Conservation (phyloP, 495 filamentous ascomycete species). For the Aspergillus haitiensis region DNA sequence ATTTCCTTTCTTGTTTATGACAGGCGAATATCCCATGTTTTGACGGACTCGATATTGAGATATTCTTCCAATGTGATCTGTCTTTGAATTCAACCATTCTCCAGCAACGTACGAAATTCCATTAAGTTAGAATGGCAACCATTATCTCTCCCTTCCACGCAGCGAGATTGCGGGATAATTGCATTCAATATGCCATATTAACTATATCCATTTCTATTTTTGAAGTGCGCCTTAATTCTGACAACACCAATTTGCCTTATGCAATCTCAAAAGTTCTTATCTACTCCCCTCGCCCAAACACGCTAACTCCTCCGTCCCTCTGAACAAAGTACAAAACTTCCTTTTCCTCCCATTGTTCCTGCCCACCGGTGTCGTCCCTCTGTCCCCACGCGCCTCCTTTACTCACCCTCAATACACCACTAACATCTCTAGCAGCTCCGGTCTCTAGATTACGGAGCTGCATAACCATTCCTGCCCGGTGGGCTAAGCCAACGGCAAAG, state of each 20-base stretch:
- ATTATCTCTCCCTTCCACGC: not conserved
- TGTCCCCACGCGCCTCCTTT: constrained; percentile 51
- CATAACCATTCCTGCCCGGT: constrained; percentile 67
- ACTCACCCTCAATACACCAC: constrained; percentile 80
- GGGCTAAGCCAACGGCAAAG: constrained; percentile 68
- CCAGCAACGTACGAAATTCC: constrained; percentile 11
- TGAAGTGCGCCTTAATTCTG: no score
- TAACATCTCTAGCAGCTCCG: constrained; percentile 84
- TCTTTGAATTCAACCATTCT: constrained; percentile 26
- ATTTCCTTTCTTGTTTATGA: constrained; percentile 49
- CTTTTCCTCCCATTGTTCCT: constrained; percentile 51
- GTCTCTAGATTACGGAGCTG: constrained; percentile 76
- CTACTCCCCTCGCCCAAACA: constrained; percentile 73
- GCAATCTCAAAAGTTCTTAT: constrained; percentile 13
- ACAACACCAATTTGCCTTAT: not conserved
- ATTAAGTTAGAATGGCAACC: not conserved
- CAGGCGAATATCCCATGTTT: constrained; percentile 48
- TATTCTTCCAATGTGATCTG: constrained; percentile 39
- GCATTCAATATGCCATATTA: no score
- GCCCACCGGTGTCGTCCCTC: constrained; percentile 30
- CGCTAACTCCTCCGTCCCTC: constrained; percentile 72
- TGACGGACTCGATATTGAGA: constrained; percentile 47
- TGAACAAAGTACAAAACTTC: constrained; percentile 82
- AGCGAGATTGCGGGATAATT: not conserved
- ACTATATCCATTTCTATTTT: no score